A percentile compares a stretch with the other conserved stretches of the same genome.
phyloP scores from a whole-genome alignment of 257 asterid genomes.

The Solanum pennellii region DNA sequence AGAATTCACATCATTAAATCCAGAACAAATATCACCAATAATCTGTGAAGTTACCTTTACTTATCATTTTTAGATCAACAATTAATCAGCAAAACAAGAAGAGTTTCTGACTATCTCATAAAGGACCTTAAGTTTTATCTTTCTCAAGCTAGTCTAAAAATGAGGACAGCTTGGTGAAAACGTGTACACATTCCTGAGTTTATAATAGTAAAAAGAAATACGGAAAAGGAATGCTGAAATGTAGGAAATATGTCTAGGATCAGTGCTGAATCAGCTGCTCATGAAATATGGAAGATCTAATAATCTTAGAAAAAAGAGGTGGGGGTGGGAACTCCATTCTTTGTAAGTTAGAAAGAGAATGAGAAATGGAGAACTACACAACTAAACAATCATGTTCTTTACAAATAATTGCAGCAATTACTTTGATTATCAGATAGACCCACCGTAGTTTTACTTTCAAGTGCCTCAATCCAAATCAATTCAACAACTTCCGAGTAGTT shows the following conservation, averaged over 20 bases:
- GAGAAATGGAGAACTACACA: neutral
- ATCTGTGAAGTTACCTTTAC: neutral
- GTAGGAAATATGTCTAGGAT: neutral
- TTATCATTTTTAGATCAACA: neutral
- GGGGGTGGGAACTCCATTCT: neutral
- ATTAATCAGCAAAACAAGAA: neutral
- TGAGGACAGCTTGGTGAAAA: neutral
- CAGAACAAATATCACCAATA: neutral
- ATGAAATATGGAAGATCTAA: neutral
- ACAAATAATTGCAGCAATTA: neutral
- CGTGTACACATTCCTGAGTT: neutral
- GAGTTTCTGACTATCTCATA: neutral
- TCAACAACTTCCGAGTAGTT: conserved; percentile 8
- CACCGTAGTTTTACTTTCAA: neutral
- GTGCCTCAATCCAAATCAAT: neutral
- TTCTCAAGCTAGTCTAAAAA: neutral
- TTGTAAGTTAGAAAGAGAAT: neutral
- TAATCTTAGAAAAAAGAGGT: neutral
- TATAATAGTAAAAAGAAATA: neutral
- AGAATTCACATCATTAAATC: neutral
- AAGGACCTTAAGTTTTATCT: neutral
- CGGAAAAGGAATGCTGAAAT: neutral
- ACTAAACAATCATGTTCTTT: neutral
- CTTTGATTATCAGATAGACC: neutral
- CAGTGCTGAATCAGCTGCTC: neutral